Conservation (phyloP, 163 green algal genomes). For the Chlorella variabilis region DNA sequence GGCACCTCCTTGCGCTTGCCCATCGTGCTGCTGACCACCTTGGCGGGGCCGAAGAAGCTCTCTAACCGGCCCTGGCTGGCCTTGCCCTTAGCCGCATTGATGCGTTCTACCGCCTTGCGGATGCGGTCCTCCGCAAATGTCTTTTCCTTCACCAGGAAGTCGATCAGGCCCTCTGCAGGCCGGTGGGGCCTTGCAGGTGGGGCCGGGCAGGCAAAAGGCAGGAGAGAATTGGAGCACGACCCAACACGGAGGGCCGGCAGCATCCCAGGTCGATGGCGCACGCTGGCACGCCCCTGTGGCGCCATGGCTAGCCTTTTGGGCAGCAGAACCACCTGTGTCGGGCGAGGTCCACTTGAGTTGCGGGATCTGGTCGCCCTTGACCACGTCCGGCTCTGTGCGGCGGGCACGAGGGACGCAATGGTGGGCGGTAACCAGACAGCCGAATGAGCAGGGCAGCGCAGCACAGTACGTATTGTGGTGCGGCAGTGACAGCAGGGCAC, state of each 20-base stretch:
- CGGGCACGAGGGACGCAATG: too few species aligned
- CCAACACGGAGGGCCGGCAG: not conserved
- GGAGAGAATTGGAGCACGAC: not conserved
- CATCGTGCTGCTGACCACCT: constrained; percentile 29
- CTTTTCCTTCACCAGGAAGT: constrained; percentile 86
- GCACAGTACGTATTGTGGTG: too few species aligned
- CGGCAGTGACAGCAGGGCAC: too few species aligned
- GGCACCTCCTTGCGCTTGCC: constrained; percentile 42
- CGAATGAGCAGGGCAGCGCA: not conserved
- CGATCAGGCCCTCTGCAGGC: constrained; percentile 74
- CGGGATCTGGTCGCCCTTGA: constrained; percentile 67
- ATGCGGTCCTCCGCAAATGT: constrained; percentile 90
- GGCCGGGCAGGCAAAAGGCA: not conserved
- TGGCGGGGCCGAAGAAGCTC: constrained; percentile 54
- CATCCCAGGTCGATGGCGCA: too few species aligned
- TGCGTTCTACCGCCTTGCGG: constrained; percentile 67
- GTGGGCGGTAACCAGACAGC: not conserved
- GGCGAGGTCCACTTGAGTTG: constrained; percentile 90
- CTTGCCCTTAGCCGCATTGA: constrained; percentile 81
- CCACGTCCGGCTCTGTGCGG: constrained; percentile 79
- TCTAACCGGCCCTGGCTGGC: constrained; percentile 70
- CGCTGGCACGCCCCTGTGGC: too few species aligned
- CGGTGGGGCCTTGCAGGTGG: too few species aligned
- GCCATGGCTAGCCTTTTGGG: too few species aligned
- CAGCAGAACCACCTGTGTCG: constrained; percentile 59